Base-by-base conservation (phyloP, 805 yeast genomes). In the Starmerella gropengiesseri region DNA sequence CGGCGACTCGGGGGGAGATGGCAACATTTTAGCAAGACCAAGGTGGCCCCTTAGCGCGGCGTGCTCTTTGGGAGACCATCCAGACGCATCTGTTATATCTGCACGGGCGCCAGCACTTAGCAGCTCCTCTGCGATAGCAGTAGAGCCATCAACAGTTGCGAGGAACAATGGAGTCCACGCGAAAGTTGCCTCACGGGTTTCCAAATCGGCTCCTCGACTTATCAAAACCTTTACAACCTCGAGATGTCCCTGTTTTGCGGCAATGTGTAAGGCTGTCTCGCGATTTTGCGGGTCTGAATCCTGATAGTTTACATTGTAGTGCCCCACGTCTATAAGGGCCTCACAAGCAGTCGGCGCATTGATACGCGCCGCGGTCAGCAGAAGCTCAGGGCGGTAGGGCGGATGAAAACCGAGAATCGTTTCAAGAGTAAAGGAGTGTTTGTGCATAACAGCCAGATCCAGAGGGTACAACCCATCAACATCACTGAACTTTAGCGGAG, bases 31-130 rank as follows among this genome's bases (percentile, higher is more conserved):
- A 1, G 91, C 78, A 28, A 84, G 73, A 2, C 66, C 69, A 45
- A 87, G 63, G 59, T 86, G 94, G 5, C 97, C 97, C 53, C 96
- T 71, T 35, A 89, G 66, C 37, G 84, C 78, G 0, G 96, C 95
- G 60, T 89, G 97, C 56, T 89, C 97, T 77, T 85, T 77, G n/a
- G 97, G 95, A 16, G 85, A 75, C 97, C 97, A 89, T 0, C 96
- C 96, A 40, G 91, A 79, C 35, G 75, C 79, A 63, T 89, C 97
- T 14, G 72, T 68, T 21, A 67, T 61, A 33, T 73, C 70, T 45
- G 64, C 73, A 7, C 67, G 63, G 5, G 85, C 81, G 17, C 75
- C 76, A 32, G 68, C 56, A 0, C 64, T 61, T 22, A 78, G 60
- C 48, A 89, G 66, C 7, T 72, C 47, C 32, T 70, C 60, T 5